phyloP scores from a whole-genome alignment of 2,329 filamentous ascomycete species.

The Ophiostoma perfectum region DNA sequence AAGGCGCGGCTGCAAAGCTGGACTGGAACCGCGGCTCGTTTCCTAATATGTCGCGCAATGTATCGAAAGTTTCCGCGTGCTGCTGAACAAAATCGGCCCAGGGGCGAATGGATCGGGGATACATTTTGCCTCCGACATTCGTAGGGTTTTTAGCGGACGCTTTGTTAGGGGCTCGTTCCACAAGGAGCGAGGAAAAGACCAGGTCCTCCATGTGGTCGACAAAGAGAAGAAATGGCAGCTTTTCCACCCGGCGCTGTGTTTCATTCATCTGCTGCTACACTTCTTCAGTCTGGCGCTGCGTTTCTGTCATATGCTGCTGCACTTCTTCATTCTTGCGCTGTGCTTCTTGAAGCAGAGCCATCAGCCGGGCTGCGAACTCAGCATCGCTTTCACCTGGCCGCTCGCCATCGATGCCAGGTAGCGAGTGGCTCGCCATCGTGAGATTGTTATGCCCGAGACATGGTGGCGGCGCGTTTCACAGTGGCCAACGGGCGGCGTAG shows the following conservation, averaged over 20 bases:
- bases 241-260: neutral
- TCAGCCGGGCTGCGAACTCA: neutral
- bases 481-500: too few species aligned
- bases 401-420: neutral
- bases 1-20: neutral
- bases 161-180: neutral
- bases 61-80: neutral
- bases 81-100: neutral
- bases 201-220: neutral
- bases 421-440: too few species aligned
- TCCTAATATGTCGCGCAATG: neutral
- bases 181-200: neutral
- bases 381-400: neutral
- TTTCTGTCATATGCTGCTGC: neutral
- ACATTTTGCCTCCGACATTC: neutral
- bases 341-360: neutral
- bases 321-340: too few species aligned
- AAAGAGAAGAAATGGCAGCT: neutral
- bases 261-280: neutral
- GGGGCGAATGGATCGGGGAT: neutral
- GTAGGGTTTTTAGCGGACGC: neutral
- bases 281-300: neutral
- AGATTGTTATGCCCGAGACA: too few species aligned
- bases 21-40: neutral
- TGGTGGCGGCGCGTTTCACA: too few species aligned